Percentiles rank a stretch among this genome's conserved stretches.
These are phyloP conservation scores for Aspergillus sp. DNA, from an alignment of 2,329 filamentous ascomycete species.

Conservation along the genomic window DNA sequence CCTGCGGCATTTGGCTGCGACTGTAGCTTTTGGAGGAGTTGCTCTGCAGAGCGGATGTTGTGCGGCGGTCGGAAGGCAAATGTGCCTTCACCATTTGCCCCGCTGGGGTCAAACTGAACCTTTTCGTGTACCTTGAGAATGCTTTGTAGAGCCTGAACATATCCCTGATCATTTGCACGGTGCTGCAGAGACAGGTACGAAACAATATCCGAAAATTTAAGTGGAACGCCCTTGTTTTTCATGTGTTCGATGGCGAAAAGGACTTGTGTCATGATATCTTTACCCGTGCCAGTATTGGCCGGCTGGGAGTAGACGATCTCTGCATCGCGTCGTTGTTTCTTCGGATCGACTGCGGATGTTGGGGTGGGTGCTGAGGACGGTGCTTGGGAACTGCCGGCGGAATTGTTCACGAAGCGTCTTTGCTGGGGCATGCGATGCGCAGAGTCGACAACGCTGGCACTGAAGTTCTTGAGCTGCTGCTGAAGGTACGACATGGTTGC, in stretches of 20 bases:
- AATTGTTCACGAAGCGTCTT: slow-evolving; percentile 43
- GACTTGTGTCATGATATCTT: slow-evolving; percentile 80
- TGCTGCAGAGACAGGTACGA: slow-evolving; percentile 71
- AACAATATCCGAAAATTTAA: slow-evolving; percentile 71
- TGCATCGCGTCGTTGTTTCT: slow-evolving; percentile 57
- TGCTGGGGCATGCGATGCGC: slow-evolving; percentile 57
- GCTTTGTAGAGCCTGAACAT: slow-evolving; percentile 60
- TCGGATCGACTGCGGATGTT: slow-evolving; percentile 34
- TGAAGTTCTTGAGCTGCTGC: slow-evolving; percentile 60
- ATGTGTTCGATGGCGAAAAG: slow-evolving; percentile 82
- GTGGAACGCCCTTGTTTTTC: slow-evolving; percentile 62
- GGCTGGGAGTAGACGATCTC: slow-evolving; percentile 68
- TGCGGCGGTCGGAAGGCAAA: slow-evolving; percentile 83
- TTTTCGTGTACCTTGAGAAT: slow-evolving; percentile 65
- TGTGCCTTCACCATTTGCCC: slow-evolving; percentile 65
- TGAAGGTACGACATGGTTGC: slow-evolving; percentile 60
- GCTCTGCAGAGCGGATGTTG: slow-evolving; percentile 70
- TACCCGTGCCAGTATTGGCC: slow-evolving; percentile 68
- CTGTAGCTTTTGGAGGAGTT: slow-evolving; percentile 77
- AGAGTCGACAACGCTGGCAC: slow-evolving; percentile 58
- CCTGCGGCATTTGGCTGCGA: slow-evolving; percentile 74
- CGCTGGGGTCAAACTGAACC: slow-evolving; percentile 52
- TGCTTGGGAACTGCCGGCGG: slow-evolving; percentile 57
- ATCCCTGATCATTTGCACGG: slow-evolving; percentile 52
- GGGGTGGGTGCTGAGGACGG: slow-evolving; percentile 30